Evolutionary conservation across 2,329 filamentous ascomycete genomes (phyloP).

Genomic region (Fusarium subglutinans): DNA sequence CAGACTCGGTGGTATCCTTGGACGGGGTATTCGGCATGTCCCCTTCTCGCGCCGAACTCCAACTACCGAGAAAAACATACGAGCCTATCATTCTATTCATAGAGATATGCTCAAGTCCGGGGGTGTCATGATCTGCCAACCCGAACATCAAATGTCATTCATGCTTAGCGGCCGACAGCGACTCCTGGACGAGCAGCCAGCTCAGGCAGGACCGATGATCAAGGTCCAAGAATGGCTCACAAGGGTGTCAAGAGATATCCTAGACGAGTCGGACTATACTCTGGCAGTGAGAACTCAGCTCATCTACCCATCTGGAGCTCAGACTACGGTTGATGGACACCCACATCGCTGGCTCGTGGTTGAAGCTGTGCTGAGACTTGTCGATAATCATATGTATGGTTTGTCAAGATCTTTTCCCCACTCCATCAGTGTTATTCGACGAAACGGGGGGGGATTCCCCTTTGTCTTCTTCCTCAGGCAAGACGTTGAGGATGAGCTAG

Average conservation of each 20-base stretch:
- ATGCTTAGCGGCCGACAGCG: conserved; percentile 68
- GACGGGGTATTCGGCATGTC: conserved; percentile 63
- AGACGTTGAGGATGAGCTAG: conserved; percentile 57
- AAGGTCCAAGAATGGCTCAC: conserved; percentile 62
- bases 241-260: conserved; percentile 63
- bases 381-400: conserved; percentile 51
- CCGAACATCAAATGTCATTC: conserved; percentile 73
- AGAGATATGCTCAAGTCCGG: conserved; percentile 50
- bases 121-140: conserved; percentile 68
- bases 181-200: conserved; percentile 58
- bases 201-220: conserved; percentile 60
- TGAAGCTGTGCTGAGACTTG: conserved; percentile 53
- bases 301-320: conserved; percentile 65
- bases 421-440: conserved; percentile 50
- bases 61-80: conserved; percentile 47
- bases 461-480: conserved; percentile 63
- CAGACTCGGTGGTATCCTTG: conserved; percentile 63
- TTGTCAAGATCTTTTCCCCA: conserved; percentile 48
- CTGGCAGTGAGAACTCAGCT: conserved; percentile 65
- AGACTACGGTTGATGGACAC: conserved; percentile 62
- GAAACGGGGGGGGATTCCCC: conserved; percentile 48
- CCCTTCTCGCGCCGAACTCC: conserved; percentile 64
- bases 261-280: conserved; percentile 72
- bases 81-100: conserved; percentile 46
- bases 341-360: conserved; percentile 61